phyloP scores from a whole-genome alignment of 768 basidiomycete species.

The Brasilioporus rufonigricans region DNA sequence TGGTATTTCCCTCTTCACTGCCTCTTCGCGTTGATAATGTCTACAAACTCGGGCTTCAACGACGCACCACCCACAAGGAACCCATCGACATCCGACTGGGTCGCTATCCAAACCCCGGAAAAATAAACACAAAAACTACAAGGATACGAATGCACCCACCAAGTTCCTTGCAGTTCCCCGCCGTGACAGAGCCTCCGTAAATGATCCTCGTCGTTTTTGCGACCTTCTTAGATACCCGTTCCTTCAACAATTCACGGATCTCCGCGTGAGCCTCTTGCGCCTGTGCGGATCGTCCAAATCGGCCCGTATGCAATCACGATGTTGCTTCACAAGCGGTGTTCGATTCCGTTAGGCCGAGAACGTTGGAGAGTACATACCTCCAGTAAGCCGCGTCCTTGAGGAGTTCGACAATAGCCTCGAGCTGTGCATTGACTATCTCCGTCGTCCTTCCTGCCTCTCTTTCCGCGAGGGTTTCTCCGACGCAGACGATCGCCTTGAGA shows the following conservation, averaged over 20 bases:
- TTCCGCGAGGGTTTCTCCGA: constrained; percentile 90
- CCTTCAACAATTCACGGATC: constrained; percentile 72
- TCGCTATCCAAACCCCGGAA: constrained; percentile 42
- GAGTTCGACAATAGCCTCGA: constrained; percentile 67
- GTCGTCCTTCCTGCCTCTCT: constrained; percentile 78
- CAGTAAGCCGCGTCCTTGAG: constrained; percentile 63
- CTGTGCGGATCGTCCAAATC: constrained; percentile 98
- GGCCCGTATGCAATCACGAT: constrained; percentile 96
- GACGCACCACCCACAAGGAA: constrained; percentile 99
- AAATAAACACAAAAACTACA: neutral
- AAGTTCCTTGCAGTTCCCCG: constrained; percentile 84
- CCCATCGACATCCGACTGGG: constrained; percentile 85
- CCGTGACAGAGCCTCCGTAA: constrained; percentile 94
- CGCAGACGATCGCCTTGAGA: constrained; percentile 90
- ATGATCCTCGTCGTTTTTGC: constrained; percentile 81
- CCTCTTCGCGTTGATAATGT: constrained; percentile 78
- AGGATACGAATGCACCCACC: constrained; percentile 45
- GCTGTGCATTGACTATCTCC: constrained; percentile 77
- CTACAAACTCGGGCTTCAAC: constrained; percentile 93
- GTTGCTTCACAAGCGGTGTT: constrained; percentile 45
- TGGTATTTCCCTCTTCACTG: constrained; percentile 7
- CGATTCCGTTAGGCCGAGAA: neutral
- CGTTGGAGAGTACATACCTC: constrained; percentile 51
- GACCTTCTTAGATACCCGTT: constrained; percentile 62
- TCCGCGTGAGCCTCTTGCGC: constrained; percentile 90